Percentiles rank a stretch among this genome's conserved stretches.
Evolutionary conservation across 768 basidiomycete species (phyloP).

Genomic region (Leccinum obscurum): DNA sequence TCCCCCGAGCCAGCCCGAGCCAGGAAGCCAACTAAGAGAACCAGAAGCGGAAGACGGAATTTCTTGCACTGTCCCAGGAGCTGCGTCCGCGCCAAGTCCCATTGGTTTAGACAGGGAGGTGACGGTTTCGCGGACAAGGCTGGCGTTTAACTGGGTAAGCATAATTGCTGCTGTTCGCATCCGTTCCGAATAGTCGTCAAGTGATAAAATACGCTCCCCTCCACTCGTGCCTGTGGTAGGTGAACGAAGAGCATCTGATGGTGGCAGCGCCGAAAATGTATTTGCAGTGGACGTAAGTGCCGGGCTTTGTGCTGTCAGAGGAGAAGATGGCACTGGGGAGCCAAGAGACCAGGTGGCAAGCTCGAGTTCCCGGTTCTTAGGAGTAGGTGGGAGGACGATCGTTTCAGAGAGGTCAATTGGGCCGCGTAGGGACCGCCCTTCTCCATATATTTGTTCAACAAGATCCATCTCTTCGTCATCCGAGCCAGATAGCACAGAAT

Average conservation of each 20-base stretch:
- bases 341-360: conserved; percentile 76
- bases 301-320: conserved; percentile 39
- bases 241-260: conserved; percentile 7
- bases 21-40: conserved; percentile 52
- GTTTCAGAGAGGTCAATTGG: conserved; percentile 82
- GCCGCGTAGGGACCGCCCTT: conserved; percentile 69
- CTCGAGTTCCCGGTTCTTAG: conserved; percentile 89
- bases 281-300: conserved; percentile 11
- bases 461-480: conserved; percentile 93
- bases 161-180: conserved; percentile 99
- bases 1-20: conserved; percentile 50
- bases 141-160: conserved; percentile 94
- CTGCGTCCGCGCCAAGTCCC: conserved; percentile 3
- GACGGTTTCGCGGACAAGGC: conserved; percentile 57
- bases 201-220: conserved; percentile 51
- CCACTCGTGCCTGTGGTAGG: conserved; percentile 2
- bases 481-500: conserved; percentile 22
- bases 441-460: conserved; percentile 93
- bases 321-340: conserved; percentile 50
- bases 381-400: conserved; percentile 76
- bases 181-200: conserved; percentile 97
- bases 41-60: conserved; percentile 22
- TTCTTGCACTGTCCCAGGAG: conserved; percentile 13
- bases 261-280: conserved; percentile 4
- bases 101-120: conserved; percentile 23